Evolutionary conservation across 164 flowering plant genomes (phyloP).

Genomic region (Magnolia sinica): DNA sequence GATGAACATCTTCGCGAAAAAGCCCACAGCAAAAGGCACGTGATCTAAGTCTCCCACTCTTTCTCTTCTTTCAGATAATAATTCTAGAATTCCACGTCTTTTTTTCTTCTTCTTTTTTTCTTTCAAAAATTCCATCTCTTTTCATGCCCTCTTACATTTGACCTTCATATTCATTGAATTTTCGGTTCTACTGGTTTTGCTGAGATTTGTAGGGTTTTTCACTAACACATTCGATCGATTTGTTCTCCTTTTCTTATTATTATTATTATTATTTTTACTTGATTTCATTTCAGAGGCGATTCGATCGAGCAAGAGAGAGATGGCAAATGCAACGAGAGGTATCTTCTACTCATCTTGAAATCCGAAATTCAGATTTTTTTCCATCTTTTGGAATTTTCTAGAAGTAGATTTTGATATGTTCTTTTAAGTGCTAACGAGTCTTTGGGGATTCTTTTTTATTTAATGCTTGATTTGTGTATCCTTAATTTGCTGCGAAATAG

Average conservation of each 20-base stretch:
- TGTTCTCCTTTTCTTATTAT: not conserved
- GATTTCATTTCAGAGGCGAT: slow-evolving; percentile 56
- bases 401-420: not conserved
- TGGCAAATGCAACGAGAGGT: slow-evolving; percentile 84
- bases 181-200: not conserved
- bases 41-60: not conserved
- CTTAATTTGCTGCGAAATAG: not conserved
- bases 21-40: slow-evolving; percentile 74
- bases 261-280: not conserved
- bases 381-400: not conserved
- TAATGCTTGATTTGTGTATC: not conserved
- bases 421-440: no score
- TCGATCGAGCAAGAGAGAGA: slow-evolving; percentile 76
- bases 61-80: not conserved
- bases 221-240: not conserved
- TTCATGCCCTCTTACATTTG: not conserved
- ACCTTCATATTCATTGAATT: not conserved
- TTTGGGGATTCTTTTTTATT: no score
- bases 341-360: slow-evolving; percentile 1
- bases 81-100: not conserved
- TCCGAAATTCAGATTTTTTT: not conserved
- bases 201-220: not conserved
- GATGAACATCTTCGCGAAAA: slow-evolving; percentile 73
- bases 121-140: not conserved
- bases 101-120: not conserved